Percentiles rank a stretch among this genome's conserved stretches.
phyloP scores from a whole-genome alignment of 2,329 filamentous ascomycete genomes.

The Ceratocystiopsis brevicomis region DNA sequence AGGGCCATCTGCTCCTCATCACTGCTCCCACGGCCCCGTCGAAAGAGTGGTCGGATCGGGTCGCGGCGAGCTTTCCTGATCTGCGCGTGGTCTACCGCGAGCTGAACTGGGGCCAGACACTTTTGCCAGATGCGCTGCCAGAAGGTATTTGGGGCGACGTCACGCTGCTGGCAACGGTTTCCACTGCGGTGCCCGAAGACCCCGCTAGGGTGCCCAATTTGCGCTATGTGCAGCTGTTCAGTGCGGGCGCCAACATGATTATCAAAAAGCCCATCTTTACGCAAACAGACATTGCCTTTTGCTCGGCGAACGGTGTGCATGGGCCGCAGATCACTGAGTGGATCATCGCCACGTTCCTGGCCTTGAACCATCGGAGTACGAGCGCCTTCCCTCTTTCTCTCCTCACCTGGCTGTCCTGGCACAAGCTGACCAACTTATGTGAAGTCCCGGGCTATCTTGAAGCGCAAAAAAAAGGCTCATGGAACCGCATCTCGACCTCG shows the following conservation, averaged over 20 bases:
- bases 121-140: slow-evolving; percentile 6
- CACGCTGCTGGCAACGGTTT: slow-evolving; percentile 21
- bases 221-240: slow-evolving; percentile 33
- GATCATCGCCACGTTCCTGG: slow-evolving; percentile 32
- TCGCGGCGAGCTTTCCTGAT: slow-evolving; percentile 23
- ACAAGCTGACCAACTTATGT: background rate
- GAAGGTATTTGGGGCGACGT: slow-evolving; percentile 25
- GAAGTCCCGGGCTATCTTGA: slow-evolving; percentile 27
- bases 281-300: slow-evolving; percentile 30
- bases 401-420: background rate
- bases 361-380: slow-evolving; percentile 28
- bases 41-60: too few species aligned
- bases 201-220: slow-evolving; percentile 25
- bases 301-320: slow-evolving; percentile 38
- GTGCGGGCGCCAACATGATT: slow-evolving; percentile 33
- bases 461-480: slow-evolving; percentile 23
- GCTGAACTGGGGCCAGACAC: slow-evolving; percentile 14
- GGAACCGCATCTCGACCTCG: slow-evolving; percentile 18
- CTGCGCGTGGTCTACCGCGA: slow-evolving; percentile 20
- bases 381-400: background rate
- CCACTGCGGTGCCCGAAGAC: slow-evolving; percentile 19
- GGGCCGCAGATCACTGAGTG: slow-evolving; percentile 39
- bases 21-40: too few species aligned
- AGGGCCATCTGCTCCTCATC: too few species aligned
- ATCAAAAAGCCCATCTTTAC: slow-evolving; percentile 26